A percentile compares a stretch with the other conserved stretches of the same genome.
phyloP scores from a whole-genome alignment of 169 alveolate species.

The Amoebophrya sp. region DNA sequence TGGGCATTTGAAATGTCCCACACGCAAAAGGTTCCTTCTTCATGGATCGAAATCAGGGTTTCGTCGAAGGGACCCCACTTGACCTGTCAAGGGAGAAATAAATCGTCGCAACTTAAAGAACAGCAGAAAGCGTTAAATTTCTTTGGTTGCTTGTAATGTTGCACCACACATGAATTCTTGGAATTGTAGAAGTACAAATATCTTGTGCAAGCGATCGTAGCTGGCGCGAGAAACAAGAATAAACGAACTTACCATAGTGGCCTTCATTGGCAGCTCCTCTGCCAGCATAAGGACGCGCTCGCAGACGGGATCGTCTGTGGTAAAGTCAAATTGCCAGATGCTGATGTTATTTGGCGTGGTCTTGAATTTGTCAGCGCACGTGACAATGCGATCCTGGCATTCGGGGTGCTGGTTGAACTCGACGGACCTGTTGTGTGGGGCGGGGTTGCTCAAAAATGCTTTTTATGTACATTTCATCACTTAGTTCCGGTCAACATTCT shows the following conservation, averaged over 20 bases:
- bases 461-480: too few relatives aligned
- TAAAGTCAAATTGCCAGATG: background rate
- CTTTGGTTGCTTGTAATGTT: too few relatives aligned
- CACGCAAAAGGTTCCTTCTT: conserved; percentile 69
- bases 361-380: conserved; percentile 3
- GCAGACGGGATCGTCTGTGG: background rate
- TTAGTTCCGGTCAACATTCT: too few relatives aligned
- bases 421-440: background rate
- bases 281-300: background rate
- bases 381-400: background rate
- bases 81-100: conserved; percentile 57
- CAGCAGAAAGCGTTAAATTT: too few relatives aligned
- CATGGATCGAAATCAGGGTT: conserved; percentile 72
- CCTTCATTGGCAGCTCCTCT: background rate
- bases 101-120: too few relatives aligned
- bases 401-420: conserved; percentile 14
- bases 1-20: background rate
- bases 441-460: too few relatives aligned
- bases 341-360: background rate
- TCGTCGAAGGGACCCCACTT: conserved; percentile 83
- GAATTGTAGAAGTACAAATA: too few relatives aligned
- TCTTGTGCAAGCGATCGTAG: too few relatives aligned
- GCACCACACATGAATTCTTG: too few relatives aligned
- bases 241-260: background rate
- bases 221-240: too few relatives aligned